Base-by-base conservation (phyloP, 2,329 filamentous ascomycete species). In the Nannizzia gypsea region DNA sequence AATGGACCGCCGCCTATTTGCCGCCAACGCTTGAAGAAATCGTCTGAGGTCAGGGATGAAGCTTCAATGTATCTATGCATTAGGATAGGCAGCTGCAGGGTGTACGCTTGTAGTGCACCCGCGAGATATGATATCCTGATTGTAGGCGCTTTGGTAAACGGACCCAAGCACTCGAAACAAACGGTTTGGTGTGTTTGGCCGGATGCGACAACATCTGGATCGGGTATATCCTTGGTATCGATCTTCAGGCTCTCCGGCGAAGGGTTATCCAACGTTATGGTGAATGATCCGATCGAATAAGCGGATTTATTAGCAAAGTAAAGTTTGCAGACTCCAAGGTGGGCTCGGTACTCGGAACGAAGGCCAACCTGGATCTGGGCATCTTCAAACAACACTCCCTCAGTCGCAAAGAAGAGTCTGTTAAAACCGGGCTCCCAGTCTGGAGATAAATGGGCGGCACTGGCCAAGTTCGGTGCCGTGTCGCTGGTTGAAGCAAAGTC, bases 21-120 rank as follows among this genome's bases (percentile, higher is more conserved):
- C 79, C 96, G 95, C 93, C 93, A 99, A 57, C 95, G 82, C 79
- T 95, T 96, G 82, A 99, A 99, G 75, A 97, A 99, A 70, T 99
- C 93, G 58, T 99, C 93, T 0, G 87, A 84, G 5, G 83, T 83
- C 42, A 99, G 78, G 60, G 93, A 87, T 0, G 93, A 91, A 0
- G 89, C 84, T 64, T 96, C 91, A 90, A 97, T 96, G 70, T 96
- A 99, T 72, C 96, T 96, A 74, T 97, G 92, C 59, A 92, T 83
- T 0, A 89, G 79, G 3, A 99, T 83, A 0, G 93, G 93, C 3
- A 99, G 80, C 72, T 95, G 92, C 44, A 99, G 78, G 0, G 93
- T 99, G 42, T 97, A 78, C 1, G 90, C 92, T 73, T 99, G 93
- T 60, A 99, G 77, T 1, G 93, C 89, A 63, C 93, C 95, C 0